Evolutionary conservation across 495 filamentous ascomycete genomes (phyloP), one percentile per base, ranked within the genome.

Genomic region (Penicillium chermesinum): DNA sequence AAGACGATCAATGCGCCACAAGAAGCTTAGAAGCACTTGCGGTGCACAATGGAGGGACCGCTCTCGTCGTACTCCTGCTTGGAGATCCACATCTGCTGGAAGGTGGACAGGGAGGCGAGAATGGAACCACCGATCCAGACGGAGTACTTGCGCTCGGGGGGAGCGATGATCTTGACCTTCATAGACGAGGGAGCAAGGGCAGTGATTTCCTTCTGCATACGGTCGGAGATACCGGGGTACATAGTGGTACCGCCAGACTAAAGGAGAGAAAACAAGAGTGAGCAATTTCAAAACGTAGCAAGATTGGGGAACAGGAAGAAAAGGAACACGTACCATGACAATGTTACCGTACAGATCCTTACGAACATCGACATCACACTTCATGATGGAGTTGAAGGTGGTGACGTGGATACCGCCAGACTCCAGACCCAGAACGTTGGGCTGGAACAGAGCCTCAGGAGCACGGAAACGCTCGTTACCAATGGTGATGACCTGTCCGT

Each of bases 31-130:
- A 96, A 96, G 87, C 90, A 98, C 88, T 98, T 98, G 88, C 93
- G 91, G 85, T 98, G 93, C 60, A 98, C 93, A 69, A 98, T 97
- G 62, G 90, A 96, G 63, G 93, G 93, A 73, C 93, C 93, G 71
- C 85, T 90, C 87, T 98, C 93, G 78, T 98, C 93, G 83, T 97
- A 97, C 82, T 97, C 93, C 80, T 98, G 93, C 88, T 98, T 98
- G 56, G 93, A 98, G 85, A 98, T 97, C 93, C 93, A 98, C 94
- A 98, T 98, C 80, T 97, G 93, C 79, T 98, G 93, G 90, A 97
- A 97, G 76, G 93, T 97, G 50, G 93, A 98, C 56, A 98, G 88
- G 54, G 93, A 98, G 57, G 93, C 93, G 67, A 98, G 77, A 71
- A 98, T 98, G 72, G 93, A 98, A 83, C 93, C 93, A 89, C 93